Evolutionary conservation across 2,329 filamentous ascomycete genomes (phyloP).

Genomic region (Dryadomyces sulphureus): DNA sequence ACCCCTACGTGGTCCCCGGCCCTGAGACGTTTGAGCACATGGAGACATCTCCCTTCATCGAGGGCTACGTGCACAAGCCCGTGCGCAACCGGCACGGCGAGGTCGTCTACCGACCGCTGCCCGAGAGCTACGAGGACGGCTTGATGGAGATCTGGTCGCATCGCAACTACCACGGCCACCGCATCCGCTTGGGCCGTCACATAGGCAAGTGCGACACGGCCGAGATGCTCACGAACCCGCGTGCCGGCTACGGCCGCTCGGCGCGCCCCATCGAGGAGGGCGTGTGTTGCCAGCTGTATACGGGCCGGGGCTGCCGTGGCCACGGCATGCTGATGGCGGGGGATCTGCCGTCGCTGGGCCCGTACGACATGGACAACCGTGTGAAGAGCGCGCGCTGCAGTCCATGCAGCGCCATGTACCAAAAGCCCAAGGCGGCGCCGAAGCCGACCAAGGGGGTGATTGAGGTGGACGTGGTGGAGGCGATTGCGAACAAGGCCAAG

Average conservation of each 20-base stretch:
- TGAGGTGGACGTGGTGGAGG: too few species aligned
- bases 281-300: constrained; percentile 5
- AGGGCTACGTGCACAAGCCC: not conserved
- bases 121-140: not conserved
- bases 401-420: not conserved
- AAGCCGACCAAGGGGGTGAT: too few species aligned
- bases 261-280: not conserved
- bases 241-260: constrained; percentile 5
- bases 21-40: too few species aligned
- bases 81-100: not conserved
- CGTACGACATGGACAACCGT: constrained; percentile 6
- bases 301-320: constrained; percentile 3
- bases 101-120: not conserved
- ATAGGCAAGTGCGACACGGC: constrained; percentile 2
- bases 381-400: constrained; percentile 5
- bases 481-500: too few species aligned
- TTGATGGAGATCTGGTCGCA: constrained; percentile 5
- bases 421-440: too few species aligned
- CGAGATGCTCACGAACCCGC: not conserved
- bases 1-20: too few species aligned
- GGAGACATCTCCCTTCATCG: too few species aligned
- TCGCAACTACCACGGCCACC: constrained; percentile 1
- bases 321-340: not conserved
- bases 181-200: not conserved
- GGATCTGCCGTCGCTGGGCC: not conserved